A percentile compares a stretch with the other conserved stretches of the same genome.
Evolutionary conservation across 352 stramenopile species (phyloP).

Genomic region (Phytophthora colocasiae): DNA sequence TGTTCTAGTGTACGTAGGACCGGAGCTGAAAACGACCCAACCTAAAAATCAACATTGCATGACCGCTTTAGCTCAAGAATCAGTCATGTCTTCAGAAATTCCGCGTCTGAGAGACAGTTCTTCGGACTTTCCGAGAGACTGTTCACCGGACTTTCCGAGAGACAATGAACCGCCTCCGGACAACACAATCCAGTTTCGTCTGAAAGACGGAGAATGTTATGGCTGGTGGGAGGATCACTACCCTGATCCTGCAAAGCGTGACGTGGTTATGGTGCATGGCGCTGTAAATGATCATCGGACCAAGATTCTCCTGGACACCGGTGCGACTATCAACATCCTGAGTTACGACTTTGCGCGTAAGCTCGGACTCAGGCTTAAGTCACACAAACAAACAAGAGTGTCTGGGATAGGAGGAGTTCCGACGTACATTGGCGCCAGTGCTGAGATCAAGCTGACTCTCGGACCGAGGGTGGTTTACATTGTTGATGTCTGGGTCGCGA

Average conservation of each 20-base stretch:
- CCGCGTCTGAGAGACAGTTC: background rate
- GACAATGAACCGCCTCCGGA: background rate
- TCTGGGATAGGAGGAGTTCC: constrained; percentile 19
- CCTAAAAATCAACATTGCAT: constrained; percentile 17
- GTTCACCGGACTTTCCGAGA: no score
- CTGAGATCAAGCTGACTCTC: constrained; percentile 35
- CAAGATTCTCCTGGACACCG: constrained; percentile 19
- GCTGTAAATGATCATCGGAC: constrained; percentile 18
- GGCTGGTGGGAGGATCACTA: constrained; percentile 20
- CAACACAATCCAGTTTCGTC: background rate
- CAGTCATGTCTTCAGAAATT: background rate
- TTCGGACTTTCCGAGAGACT: background rate
- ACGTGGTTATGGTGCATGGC: constrained; percentile 9
- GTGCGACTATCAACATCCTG: constrained; percentile 28
- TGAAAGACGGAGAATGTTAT: constrained; percentile 3
- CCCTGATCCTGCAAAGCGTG: background rate
- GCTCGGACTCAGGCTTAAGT: constrained; percentile 13
- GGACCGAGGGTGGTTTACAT: background rate
- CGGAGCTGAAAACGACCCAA: background rate
- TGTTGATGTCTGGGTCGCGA: no score
- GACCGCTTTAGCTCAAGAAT: constrained; percentile 9
- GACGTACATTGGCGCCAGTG: constrained; percentile 21
- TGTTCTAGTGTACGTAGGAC: constrained; percentile 25
- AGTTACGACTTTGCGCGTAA: constrained; percentile 35
- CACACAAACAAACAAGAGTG: background rate